Evolutionary conservation across 768 basidiomycete genomes (phyloP).

Genomic region (Trametes meyenii): DNA sequence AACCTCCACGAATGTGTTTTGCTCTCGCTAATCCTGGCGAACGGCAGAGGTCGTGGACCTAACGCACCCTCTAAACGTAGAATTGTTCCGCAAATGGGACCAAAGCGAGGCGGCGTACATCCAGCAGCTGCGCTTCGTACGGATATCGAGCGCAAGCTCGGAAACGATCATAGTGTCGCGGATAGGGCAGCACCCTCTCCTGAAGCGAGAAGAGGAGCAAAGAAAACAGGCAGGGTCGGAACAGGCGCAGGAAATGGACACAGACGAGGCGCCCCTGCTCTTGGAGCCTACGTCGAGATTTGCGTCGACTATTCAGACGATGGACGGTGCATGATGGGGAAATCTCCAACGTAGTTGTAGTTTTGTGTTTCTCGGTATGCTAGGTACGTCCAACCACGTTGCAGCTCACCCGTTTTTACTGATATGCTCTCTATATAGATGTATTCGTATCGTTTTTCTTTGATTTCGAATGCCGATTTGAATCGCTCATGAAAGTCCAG

Average conservation of each 20-base stretch:
- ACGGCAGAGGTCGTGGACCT: slow-evolving; percentile 75
- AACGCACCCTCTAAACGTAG: slow-evolving; percentile 69
- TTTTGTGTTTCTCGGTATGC: neutral
- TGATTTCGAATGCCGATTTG: neutral
- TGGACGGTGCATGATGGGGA: slow-evolving; percentile 35
- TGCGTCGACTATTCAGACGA: slow-evolving; percentile 41
- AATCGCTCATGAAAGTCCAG: neutral
- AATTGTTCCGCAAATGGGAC: slow-evolving; percentile 78
- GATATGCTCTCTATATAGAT: neutral
- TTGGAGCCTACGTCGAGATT: slow-evolving; percentile 38
- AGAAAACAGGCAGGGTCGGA: neutral
- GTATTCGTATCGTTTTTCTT: slow-evolving; percentile 1
- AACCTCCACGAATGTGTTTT: neutral
- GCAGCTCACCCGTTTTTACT: neutral
- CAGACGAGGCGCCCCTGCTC: slow-evolving; percentile 32
- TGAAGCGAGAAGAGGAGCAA: slow-evolving; percentile 26
- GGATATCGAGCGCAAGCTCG: slow-evolving; percentile 64
- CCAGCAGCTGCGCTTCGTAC: slow-evolving; percentile 72
- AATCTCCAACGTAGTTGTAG: slow-evolving; percentile 6
- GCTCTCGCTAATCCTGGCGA: neutral
- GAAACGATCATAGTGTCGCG: slow-evolving; percentile 53
- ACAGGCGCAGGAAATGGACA: slow-evolving; percentile 30
- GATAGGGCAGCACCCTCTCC: slow-evolving; percentile 57
- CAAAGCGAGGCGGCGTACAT: slow-evolving; percentile 73
- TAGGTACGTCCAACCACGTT: neutral